Evolutionary conservation across 2,329 filamentous ascomycete genomes (phyloP).

Genomic region (Chrysoporthe puriensis): DNA sequence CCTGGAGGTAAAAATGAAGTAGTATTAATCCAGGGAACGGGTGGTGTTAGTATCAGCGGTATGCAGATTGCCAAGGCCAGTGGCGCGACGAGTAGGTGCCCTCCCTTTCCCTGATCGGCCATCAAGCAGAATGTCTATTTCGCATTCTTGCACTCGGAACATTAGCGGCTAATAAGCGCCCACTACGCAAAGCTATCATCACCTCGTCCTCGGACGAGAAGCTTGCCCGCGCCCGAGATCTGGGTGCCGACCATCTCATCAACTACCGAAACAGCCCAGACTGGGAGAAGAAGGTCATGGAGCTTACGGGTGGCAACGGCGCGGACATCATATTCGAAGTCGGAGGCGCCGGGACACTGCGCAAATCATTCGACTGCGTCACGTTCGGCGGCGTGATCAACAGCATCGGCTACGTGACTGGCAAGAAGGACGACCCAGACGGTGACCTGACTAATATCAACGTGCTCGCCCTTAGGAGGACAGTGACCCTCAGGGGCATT

Average conservation of each 20-base stretch:
- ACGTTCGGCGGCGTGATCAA: constrained; percentile 59
- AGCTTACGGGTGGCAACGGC: constrained; percentile 48
- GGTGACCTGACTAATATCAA: constrained; percentile 60
- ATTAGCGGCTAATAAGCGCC: constrained; percentile 41
- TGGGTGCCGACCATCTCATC: constrained; percentile 57
- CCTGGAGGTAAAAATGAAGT: constrained; percentile 49
- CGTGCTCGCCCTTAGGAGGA: constrained; percentile 44
- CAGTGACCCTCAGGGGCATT: constrained; percentile 50
- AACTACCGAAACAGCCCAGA: constrained; percentile 58
- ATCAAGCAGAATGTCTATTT: too few species aligned
- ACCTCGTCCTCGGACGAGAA: constrained; percentile 59
- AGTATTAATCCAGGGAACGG: constrained; percentile 59
- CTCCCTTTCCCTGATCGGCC: constrained; percentile 28
- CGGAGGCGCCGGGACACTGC: constrained; percentile 55
- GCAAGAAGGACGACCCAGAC: constrained; percentile 50
- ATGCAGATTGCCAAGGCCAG: constrained; percentile 58
- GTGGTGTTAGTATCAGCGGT: constrained; percentile 55
- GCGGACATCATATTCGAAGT: constrained; percentile 61
- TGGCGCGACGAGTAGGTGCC: constrained; percentile 48
- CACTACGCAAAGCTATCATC: constrained; percentile 53
- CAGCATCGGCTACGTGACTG: constrained; percentile 45
- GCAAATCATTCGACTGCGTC: constrained; percentile 56
- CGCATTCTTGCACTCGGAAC: constrained; percentile 17
- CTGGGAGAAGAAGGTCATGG: constrained; percentile 54
- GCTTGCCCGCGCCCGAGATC: constrained; percentile 47